A percentile compares a stretch with the other conserved stretches of the same genome.
Evolutionary conservation across 2,329 filamentous ascomycete species (phyloP).

Genomic region (Scedosporium dehoogii): DNA sequence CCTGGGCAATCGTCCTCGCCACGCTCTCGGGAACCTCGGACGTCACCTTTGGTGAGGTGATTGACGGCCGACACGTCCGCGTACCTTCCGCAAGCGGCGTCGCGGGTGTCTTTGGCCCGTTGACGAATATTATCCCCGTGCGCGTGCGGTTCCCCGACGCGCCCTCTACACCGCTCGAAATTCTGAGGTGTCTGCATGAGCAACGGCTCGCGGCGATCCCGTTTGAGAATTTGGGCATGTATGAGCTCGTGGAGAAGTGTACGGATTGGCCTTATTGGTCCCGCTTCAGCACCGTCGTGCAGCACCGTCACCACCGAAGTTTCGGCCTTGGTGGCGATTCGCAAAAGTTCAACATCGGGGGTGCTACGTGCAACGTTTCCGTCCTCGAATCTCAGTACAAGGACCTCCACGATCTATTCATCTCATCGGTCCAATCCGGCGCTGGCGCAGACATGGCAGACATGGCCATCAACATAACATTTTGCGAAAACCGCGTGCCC

Average conservation of each 20-base stretch:
- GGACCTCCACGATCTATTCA: slow-evolving; percentile 34
- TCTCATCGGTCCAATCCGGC: slow-evolving; percentile 28
- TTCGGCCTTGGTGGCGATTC: background rate
- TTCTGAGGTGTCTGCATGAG: slow-evolving; percentile 37
- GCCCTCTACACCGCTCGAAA: slow-evolving; percentile 34
- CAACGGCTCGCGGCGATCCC: slow-evolving; percentile 37
- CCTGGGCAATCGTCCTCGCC: slow-evolving; percentile 46
- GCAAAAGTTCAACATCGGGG: background rate
- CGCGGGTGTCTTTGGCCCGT: slow-evolving; percentile 34
- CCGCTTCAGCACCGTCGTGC: slow-evolving; percentile 43
- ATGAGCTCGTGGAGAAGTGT: slow-evolving; percentile 42
- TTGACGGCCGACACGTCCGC: slow-evolving; percentile 35
- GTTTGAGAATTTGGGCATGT: slow-evolving; percentile 40
- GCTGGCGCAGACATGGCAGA: slow-evolving; percentile 22
- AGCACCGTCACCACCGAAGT: slow-evolving; percentile 32
- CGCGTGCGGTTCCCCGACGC: slow-evolving; percentile 34
- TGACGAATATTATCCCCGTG: slow-evolving; percentile 37
- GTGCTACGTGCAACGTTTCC: slow-evolving; percentile 1
- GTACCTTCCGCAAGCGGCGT: slow-evolving; percentile 45
- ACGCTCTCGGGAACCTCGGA: slow-evolving; percentile 37
- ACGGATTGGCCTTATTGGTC: slow-evolving; percentile 45
- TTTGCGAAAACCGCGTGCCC: slow-evolving; percentile 33
- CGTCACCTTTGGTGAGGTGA: slow-evolving; percentile 45
- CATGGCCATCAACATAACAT: slow-evolving; percentile 31
- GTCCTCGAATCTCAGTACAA: slow-evolving; percentile 28